Base-by-base conservation (phyloP, 352 stramenopile species). In the Hyaloperonospora brassicae region DNA sequence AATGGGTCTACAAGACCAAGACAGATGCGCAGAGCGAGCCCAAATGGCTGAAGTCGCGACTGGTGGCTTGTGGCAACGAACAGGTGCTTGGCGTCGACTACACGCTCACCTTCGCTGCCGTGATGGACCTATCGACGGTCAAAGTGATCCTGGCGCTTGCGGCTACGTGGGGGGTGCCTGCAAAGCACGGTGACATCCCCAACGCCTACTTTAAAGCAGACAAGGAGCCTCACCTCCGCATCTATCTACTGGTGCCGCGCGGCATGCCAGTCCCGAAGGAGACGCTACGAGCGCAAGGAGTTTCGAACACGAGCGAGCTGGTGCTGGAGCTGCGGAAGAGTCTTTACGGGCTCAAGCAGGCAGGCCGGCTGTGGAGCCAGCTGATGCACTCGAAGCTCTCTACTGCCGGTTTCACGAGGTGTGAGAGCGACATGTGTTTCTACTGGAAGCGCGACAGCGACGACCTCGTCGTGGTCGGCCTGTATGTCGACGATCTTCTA, bases 401-500 rank as follows among this genome's bases (percentile, higher is more conserved):
- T 4, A 13, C 43, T 2, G 35, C 62, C 0, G 54, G 55, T 1
- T 74, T 70, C 27, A 31, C 6, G 0, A 35, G 23, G 3, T 55
- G 55, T 23, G 36, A 57, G 1, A 61, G 53, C 2, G 57, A 72
- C 39, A 49, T 62, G 25, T 78, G 62, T 47, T 9, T 78, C 0
- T 74, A 65, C 34, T 68, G 27, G 41, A 40, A 61, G 38, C 38
- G 38, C 21, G 6, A 14, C 13, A 6, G 48, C 31, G 7, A 17
- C 2, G 11, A 52, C 27, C 13, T 57, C 1, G 34, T 53, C 0
- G n/a, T 70, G 1, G 55, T 66, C 0, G 65, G 60, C 0, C 40
- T 55, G 1, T 72, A 73, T 41, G 57, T 72, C 0, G 59, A 73
- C 13, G 70, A 75, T 12, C 9, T 75, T 0, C 35, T 75, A 0